Base-by-base conservation (phyloP, 306 rosid species). In the Cajanus cajan region DNA sequence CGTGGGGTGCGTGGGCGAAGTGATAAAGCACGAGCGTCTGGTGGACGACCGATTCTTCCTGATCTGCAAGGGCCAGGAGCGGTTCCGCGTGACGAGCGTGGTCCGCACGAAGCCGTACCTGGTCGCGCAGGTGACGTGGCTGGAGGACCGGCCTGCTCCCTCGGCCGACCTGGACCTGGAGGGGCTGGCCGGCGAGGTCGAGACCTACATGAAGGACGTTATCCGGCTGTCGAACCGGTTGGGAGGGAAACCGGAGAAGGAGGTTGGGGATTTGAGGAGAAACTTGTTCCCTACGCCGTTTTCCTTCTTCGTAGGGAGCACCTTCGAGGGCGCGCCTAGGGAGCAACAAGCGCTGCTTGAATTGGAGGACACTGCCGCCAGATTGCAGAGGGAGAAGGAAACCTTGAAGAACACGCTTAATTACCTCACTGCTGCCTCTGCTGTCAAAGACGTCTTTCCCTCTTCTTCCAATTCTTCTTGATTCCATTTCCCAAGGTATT, bases 261-360 rank as follows among this genome's bases (percentile, higher is more conserved):
- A 96, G 68, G 91, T 89, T n/a, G 94, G 90, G 52, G 98, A 96
- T 77, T 89, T 93, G 89, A 80, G 93, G 44, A 68, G 98, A 88
- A 93, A 96, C 77, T 82, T 91, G 0, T 96, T 96, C 9, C 99
- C 99, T 25, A 96, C 99, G 80, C 96, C 94, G 44, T 96, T 93
- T 75, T 96, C 99, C 59, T 93, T 96, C 84, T 96, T 96, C 44
- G 98, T 96, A 5, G 99, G 99, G 4, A 91, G 97, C 80, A 96
- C 99, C 3, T 96, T 96, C 57, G 99, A 96, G 66, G 99, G 99
- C 0, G 99, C 99, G 6, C 99, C 99, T 0, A 88, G 97, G 71
- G 99, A 96, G 87, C 98, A 96, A 81, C 99, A 96, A 50, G 98
- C 99, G 7, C 75, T 96, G 78, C 96, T 96, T 13, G 99, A 96